Evolutionary conservation across 345 rosid species (phyloP).

Genomic region (Odontarrhena argentea): DNA sequence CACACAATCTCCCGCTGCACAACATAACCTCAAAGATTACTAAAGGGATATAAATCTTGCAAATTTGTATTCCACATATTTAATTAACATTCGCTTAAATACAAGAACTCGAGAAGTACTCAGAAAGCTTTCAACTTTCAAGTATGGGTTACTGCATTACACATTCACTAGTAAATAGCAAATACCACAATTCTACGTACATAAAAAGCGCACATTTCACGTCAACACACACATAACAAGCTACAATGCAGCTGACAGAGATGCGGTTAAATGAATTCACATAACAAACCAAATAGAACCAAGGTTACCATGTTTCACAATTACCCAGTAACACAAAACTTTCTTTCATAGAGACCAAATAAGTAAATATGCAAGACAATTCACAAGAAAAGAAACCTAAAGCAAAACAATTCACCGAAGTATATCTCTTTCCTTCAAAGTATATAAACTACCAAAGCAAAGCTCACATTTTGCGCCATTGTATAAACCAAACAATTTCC

Average conservation of each 20-base stretch:
- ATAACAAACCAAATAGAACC: conserved; percentile 12
- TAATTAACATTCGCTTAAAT: neutral
- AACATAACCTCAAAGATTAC: conserved; percentile 26
- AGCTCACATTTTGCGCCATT: neutral
- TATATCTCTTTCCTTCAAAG: neutral
- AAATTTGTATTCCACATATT: neutral
- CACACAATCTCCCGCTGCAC: conserved; percentile 76
- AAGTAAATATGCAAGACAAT: neutral
- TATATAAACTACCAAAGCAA: conserved; percentile 29
- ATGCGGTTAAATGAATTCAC: neutral
- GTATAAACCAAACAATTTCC: neutral
- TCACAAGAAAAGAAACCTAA: neutral
- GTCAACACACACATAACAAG: conserved; percentile 14
- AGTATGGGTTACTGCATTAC: conserved; percentile 2
- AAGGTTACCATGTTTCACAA: neutral
- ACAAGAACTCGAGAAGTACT: neutral
- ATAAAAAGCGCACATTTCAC: conserved; percentile 24
- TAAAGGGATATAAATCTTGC: neutral
- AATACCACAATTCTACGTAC: neutral
- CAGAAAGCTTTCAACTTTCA: neutral
- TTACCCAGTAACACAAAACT: neutral
- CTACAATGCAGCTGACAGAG: conserved; percentile 14
- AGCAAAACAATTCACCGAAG: conserved; percentile 19
- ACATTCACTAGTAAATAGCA: conserved; percentile 1
- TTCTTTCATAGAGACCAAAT: neutral